Base-by-base conservation (phyloP, 1,139 yeast genomes). In the Torulaspora pretoriensis region DNA sequence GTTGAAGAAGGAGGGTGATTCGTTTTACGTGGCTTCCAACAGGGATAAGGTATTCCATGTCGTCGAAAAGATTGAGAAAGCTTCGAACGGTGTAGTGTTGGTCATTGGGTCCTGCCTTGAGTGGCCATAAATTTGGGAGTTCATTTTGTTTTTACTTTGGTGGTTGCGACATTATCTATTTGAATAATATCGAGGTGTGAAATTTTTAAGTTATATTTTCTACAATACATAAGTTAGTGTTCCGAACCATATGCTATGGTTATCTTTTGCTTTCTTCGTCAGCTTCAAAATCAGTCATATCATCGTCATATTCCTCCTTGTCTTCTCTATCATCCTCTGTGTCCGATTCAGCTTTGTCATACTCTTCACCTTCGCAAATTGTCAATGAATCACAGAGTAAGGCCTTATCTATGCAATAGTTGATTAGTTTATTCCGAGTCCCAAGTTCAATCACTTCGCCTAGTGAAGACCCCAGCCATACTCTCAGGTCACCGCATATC, bases 41-140 rank as follows among this genome's bases (percentile, higher is more conserved):
- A 52, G 49, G 7, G 65, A 65, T 28, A 67, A 67, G 27, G 64
- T 68, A 53, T 67, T 72, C 64, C 60, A 71, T 37, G 55, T 58
- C 14, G 78, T 79, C 4, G 55, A 62, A 13, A 54, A 61, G 9
- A 72, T 75, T 17, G 72, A 69, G 47, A 69, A 72, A 45, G 79
- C 77, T 31, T 76, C 72, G 26, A 81, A 81, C 56, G 89, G 88
- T 40, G 78, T 75, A 36, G 68, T 81, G 17, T 69, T 80, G 48
- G 69, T 77, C 7, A 69, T 80, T 41, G 72, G 71, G 45, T 70
- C 71, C 45, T 63, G 73, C 28, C 66, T 77, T 45, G 68, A 35
- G 14, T 42, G 38, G 43, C 57, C 55, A 24, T 36, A 36, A 25
- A 9, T 13, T 10, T 23, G 12, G 22, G 22, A 17, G 22, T 19